These are phyloP conservation scores for Termitomyces sp. DNA, from an alignment of 768 basidiomycete species.

Conservation along the genomic window DNA sequence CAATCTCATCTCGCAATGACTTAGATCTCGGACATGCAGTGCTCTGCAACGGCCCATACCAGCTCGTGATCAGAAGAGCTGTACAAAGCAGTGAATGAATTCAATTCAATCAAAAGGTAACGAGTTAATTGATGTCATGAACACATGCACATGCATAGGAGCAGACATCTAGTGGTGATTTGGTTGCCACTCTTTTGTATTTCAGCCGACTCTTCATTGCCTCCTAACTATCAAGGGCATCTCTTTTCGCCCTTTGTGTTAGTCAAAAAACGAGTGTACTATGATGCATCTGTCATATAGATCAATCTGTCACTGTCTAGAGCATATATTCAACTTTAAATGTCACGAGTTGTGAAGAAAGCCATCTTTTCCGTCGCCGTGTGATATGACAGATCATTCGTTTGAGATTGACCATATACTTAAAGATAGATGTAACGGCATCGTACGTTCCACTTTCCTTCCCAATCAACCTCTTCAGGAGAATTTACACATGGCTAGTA, in stretches of 20 bases:
- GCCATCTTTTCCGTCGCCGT: not conserved
- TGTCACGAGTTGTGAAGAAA: not conserved
- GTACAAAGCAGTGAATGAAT: too few species aligned
- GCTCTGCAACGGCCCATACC: too few species aligned
- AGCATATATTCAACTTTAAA: not conserved
- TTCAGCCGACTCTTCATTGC: too few species aligned
- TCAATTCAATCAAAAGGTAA: too few species aligned
- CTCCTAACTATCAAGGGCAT: too few species aligned
- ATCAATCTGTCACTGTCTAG: not conserved
- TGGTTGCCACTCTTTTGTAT: too few species aligned
- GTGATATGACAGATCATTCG: not conserved
- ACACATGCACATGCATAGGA: too few species aligned
- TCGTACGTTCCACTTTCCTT: not conserved
- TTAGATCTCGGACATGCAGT: too few species aligned
- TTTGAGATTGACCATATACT: not conserved
- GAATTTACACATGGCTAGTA: not conserved
- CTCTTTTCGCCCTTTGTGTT: not conserved
- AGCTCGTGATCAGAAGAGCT: too few species aligned
- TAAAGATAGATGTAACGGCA: not conserved
- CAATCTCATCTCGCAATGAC: too few species aligned
- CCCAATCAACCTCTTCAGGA: not conserved
- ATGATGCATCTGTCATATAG: not conserved
- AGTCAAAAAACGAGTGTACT: not conserved
- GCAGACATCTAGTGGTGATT: too few species aligned
- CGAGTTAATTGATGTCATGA: too few species aligned